Conservation (phyloP, 768 basidiomycete genomes). For the Hygrophoropsis aurantiaca region DNA sequence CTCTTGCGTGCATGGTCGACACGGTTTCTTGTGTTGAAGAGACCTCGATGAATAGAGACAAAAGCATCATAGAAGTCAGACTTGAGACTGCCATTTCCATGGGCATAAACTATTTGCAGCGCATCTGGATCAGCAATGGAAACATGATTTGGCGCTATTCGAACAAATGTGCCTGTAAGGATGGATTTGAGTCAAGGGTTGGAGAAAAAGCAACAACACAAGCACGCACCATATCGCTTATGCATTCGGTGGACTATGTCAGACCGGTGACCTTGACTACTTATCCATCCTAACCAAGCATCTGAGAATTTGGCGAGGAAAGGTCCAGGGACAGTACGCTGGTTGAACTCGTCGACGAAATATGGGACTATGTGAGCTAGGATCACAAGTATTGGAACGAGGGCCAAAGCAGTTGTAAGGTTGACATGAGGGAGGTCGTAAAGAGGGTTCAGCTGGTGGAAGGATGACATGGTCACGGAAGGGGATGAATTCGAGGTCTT, state of each 20-base stretch:
- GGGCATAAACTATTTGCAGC: conserved; percentile 73
- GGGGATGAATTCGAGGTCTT: background rate
- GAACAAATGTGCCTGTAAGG: conserved; percentile 57
- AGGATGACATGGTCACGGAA: background rate
- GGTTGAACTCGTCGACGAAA: conserved; percentile 55
- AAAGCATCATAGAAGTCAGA: conserved; percentile 79
- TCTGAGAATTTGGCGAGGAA: conserved; percentile 70
- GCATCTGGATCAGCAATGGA: conserved; percentile 80
- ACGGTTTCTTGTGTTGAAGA: conserved; percentile 80
- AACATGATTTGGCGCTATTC: conserved; percentile 75
- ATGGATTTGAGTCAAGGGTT: background rate
- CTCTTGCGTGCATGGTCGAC: conserved; percentile 83
- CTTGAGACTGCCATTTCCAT: conserved; percentile 82
- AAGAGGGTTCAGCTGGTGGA: background rate
- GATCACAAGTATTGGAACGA: conserved; percentile 16
- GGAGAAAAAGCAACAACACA: background rate
- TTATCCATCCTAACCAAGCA: conserved; percentile 67
- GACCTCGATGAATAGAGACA: conserved; percentile 67
- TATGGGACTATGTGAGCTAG: conserved; percentile 44
- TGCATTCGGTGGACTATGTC: conserved; percentile 75
- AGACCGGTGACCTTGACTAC: conserved; percentile 71
- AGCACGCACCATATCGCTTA: conserved; percentile 61
- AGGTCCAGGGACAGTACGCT: conserved; percentile 68
- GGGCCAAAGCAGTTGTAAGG: conserved; percentile 6
- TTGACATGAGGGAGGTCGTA: background rate